Conservation (phyloP, 805 yeast genomes). For the Yamadazyma nakazawae region DNA sequence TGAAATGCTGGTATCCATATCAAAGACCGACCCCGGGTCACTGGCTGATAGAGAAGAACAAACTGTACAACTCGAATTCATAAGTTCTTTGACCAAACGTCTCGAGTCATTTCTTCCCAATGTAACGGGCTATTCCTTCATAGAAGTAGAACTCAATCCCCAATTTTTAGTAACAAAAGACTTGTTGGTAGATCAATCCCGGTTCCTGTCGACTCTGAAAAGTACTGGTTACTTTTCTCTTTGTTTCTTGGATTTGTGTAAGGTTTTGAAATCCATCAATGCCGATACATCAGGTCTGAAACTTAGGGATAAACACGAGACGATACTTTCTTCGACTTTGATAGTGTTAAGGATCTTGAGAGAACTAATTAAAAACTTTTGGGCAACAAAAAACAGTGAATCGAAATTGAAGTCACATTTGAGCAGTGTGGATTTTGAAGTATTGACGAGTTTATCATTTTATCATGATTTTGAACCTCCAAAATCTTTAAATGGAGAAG, state of each 20-base stretch:
- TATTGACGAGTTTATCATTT: conserved; percentile 21
- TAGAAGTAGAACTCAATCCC: conserved; percentile 41
- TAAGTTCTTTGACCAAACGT: conserved; percentile 24
- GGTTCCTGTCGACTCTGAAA: conserved; percentile 6
- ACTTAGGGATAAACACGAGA: conserved; percentile 28
- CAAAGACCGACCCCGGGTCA: not conserved
- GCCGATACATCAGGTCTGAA: conserved; percentile 19
- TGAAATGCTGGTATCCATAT: not conserved
- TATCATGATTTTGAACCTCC: conserved; percentile 31
- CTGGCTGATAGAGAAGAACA: not conserved
- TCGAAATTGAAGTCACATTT: conserved; percentile 7
- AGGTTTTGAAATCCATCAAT: conserved; percentile 22
- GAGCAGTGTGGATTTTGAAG: conserved; percentile 11
- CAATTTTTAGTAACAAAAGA: conserved; percentile 33
- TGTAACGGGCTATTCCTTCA: conserved; percentile 35
- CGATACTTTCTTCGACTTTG: conserved; percentile 29
- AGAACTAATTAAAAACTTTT: conserved; percentile 24
- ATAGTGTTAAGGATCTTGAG: conserved; percentile 30
- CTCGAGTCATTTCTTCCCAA: conserved; percentile 35
- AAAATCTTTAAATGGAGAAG: conserved; percentile 18
- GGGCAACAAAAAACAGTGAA: conserved; percentile 23
- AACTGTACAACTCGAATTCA: conserved; percentile 13
- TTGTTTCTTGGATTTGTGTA: conserved; percentile 22
- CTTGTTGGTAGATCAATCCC: conserved; percentile 22
- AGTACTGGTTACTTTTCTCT: conserved; percentile 17